Base-by-base conservation (phyloP, 495 filamentous ascomycete species). In the Terfezia claveryi region DNA sequence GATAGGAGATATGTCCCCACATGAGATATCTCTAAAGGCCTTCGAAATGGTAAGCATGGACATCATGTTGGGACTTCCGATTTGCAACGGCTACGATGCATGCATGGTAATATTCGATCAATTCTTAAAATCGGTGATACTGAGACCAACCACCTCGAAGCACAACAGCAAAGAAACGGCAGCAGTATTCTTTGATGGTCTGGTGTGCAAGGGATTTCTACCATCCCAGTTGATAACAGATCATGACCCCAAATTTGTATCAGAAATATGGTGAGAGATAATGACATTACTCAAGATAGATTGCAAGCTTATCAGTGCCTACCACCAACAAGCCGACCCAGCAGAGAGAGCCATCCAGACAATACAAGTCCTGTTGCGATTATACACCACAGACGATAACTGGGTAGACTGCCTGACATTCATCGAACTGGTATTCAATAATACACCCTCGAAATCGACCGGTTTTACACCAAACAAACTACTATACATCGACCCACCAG, bases 21-120 rank as follows among this genome's bases (percentile, higher is more conserved):
- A 55, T 10, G 38, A 44, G 10, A 44, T 44, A 10, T n/a, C 38
- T 8, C 36, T 20, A 1, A 10, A 16, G 14, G 53, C 37, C 2
- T 55, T 55, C n/a, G 53, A 55, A 23, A 1, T 44, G 36, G 23
- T 55, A 3, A 55, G 46, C n/a, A 55, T 55, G 37, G 37, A 55
- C 23, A 17, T 55, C 38, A 55, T 55, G 27, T 27, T 55, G 1
- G 14, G 53, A n/a, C n/a, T 44, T 10, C 38, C 38, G 9, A 9
- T n/a, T 9, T 9, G n/a, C n/a, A 9, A 44, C 38, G 38, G 38
- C 10, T 44, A 44, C n/a, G 38, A 44, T n/a, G 38, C 38, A 9
- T 44, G 38, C 38, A 44, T 44, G 38, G 38, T 44, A 10, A n/a
- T 44, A 10, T n/a, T 10, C n/a, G 38, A 44, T n/a, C 10, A 44